Base-by-base conservation (phyloP, 2,329 filamentous ascomycete genomes). In the Botrytis tulipae region DNA sequence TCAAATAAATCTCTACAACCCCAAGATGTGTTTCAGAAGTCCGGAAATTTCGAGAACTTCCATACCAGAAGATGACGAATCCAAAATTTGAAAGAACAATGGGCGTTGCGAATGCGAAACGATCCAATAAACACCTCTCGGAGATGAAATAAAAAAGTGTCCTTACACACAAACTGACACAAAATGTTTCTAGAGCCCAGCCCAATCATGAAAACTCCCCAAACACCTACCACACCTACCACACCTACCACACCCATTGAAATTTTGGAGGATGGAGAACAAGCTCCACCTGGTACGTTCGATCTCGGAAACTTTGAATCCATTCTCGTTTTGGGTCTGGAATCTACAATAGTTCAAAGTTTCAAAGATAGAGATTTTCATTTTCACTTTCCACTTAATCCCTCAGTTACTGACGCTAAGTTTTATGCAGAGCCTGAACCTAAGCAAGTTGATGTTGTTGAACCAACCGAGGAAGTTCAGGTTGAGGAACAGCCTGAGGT, bases 251-350 rank as follows among this genome's bases (percentile, higher is more conserved):
- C 42, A 6, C 37, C 40, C 14, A 14, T 37, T 42, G 59, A 71
- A 29, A 32, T 25, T 71, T 29, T 71, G 42, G 69, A 37, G 57
- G 40, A 42, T 40, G 35, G 48, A 57, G 40, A 44, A 63, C 54
- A 63, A 61, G 22, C 57, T 51, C 44, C 59, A 63, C 22, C 44
- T 37, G 69, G 69, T 71, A 62, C 29, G 69, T 68, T 54, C 46
- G 4, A 72, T 69, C 70, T 42, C 40, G 61, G 51, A 29, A 14
- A 62, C n/a, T 42, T 73, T 44, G 42, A n/a, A 35, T 48, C 37
- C 22, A n/a, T 63, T 62, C 69, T 71, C 22, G 42, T 37, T 22
- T 62, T 71, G 42, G 25, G 32, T 62, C 57, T 71, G 25, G 54
- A 71, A 25, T 40, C n/a, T 62, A 32, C 57, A 40, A 46, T 63